Evolutionary conservation across 1,284 basidiomycete species (phyloP).

Genomic region (Papiliotrema terrestris): DNA sequence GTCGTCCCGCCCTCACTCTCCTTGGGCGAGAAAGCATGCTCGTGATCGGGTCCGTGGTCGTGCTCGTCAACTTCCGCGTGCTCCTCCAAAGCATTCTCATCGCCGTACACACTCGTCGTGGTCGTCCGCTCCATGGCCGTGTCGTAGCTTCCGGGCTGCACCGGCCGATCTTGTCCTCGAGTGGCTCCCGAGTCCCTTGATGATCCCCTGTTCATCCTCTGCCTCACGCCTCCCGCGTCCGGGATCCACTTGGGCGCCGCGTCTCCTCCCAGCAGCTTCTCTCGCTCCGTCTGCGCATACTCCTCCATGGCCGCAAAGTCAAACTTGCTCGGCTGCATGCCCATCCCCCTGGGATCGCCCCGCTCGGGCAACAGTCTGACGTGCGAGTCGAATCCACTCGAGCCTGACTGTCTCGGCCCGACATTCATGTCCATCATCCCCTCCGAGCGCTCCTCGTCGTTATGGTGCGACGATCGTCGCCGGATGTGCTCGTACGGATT

Average conservation of each 20-base stretch:
- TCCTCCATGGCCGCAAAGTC: constrained; percentile 77
- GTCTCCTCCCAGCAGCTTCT: constrained; percentile 47
- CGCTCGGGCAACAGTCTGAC: constrained; percentile 11
- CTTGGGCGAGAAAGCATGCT: constrained; percentile 26
- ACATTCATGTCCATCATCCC: constrained; percentile 6
- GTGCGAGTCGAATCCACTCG: constrained; percentile 26
- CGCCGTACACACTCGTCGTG: constrained; percentile 2
- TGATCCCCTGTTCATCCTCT: background rate
- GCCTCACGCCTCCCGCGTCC: constrained; percentile 6
- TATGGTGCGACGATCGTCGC: constrained; percentile 4
- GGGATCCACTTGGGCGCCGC: constrained; percentile 5
- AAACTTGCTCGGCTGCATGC: constrained; percentile 52
- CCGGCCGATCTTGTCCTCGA: background rate
- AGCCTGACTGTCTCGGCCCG: constrained; percentile 5
- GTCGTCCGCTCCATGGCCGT: constrained; percentile 13
- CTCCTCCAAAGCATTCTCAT: background rate
- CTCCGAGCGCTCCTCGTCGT: constrained; percentile 15
- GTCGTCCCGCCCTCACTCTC: constrained; percentile 17
- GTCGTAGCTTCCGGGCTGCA: constrained; percentile 17
- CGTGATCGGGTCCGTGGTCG: background rate
- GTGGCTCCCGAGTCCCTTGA: constrained; percentile 9
- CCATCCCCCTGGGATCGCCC: background rate
- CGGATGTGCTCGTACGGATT: constrained; percentile 2
- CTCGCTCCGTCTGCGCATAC: constrained; percentile 70
- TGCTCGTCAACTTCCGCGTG: background rate